Evolutionary conservation across 805 yeast genomes (phyloP).

Genomic region (Barnettozyma siamensis): DNA sequence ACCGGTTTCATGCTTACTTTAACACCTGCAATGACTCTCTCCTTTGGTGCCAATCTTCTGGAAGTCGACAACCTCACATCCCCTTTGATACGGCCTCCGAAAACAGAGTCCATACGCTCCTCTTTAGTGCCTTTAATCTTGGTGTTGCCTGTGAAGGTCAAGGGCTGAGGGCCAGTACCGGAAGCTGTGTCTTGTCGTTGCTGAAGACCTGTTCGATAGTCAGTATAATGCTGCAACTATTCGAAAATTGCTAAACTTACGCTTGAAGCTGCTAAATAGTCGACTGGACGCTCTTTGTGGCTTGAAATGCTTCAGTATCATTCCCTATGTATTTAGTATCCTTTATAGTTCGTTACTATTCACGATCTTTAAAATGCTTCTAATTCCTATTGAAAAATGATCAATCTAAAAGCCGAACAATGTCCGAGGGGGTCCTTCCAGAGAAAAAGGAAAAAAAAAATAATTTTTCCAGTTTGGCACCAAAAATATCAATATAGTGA

Average conservation of each 20-base stretch:
- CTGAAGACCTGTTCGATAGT: slow-evolving; percentile 2
- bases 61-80: slow-evolving; percentile 38
- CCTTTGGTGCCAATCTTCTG: slow-evolving; percentile 20
- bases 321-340: no score
- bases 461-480: background rate
- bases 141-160: slow-evolving; percentile 29
- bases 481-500: no score
- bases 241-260: slow-evolving; percentile 1
- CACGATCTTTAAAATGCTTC: no score
- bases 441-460: no score
- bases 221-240: no score
- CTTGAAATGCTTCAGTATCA: background rate
- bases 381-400: no score
- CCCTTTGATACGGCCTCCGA: slow-evolving; percentile 54
- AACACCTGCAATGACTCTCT: slow-evolving; percentile 50
- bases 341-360: no score
- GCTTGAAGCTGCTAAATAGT: background rate
- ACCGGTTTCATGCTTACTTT: slow-evolving; percentile 75
- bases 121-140: slow-evolving; percentile 32
- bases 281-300: background rate
- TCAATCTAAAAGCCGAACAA: no score
- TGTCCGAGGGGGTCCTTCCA: no score
- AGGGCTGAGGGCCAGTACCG: background rate
- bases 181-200: background rate
- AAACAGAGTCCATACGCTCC: slow-evolving; percentile 43